Evolutionary conservation across 1,284 basidiomycete species (phyloP).

Genomic region (Heterobasidion parviporum): DNA sequence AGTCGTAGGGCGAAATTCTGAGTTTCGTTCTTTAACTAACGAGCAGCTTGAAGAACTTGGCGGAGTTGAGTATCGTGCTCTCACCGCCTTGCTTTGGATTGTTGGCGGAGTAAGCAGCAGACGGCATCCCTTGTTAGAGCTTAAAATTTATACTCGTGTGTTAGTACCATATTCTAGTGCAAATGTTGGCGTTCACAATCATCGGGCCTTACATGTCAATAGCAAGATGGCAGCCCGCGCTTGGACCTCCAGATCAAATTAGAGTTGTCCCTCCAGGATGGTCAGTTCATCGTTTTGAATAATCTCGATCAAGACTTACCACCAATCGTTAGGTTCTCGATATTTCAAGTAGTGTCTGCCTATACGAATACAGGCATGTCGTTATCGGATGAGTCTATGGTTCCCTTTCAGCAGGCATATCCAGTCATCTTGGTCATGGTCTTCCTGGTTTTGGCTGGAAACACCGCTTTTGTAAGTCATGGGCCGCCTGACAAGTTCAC

Average conservation of each 20-base stretch:
- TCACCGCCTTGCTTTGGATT: conserved; percentile 67
- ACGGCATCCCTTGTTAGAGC: background rate
- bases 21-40: conserved; percentile 73
- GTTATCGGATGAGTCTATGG: conserved; percentile 84
- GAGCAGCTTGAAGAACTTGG: conserved; percentile 90
- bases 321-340: conserved; percentile 60
- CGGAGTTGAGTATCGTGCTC: conserved; percentile 90
- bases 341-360: conserved; percentile 82
- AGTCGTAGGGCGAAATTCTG: conserved; percentile 79
- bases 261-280: conserved; percentile 33
- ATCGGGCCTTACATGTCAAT: conserved; percentile 42
- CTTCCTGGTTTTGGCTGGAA: conserved; percentile 81
- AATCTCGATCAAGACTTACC: background rate
- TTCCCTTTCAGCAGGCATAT: conserved; percentile 84
- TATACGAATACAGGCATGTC: conserved; percentile 90
- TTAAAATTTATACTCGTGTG: background rate
- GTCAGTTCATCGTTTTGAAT: conserved; percentile 14
- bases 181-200: conserved; percentile 55
- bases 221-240: conserved; percentile 21
- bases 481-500: too few relatives aligned
- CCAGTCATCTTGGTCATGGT: conserved; percentile 64
- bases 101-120: conserved; percentile 19
- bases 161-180: conserved; percentile 42
- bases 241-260: conserved; percentile 22
- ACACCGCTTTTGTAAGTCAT: conserved; percentile 80